phyloP scores from a whole-genome alignment of 352 stramenopile genomes.

The Phytopythium cucurbitacearum region DNA sequence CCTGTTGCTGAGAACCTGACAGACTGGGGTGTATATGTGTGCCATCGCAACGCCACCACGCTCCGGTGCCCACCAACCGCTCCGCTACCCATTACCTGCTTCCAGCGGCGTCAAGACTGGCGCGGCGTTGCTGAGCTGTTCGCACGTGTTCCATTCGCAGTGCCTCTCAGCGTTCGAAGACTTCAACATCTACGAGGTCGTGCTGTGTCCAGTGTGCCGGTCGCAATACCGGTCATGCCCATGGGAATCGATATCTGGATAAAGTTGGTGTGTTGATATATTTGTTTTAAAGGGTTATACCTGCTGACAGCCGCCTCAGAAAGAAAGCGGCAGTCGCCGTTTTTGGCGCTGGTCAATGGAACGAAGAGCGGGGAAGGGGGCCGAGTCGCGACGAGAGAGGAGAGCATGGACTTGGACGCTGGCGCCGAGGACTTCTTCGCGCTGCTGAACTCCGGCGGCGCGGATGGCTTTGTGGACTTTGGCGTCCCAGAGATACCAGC shows the following conservation, averaged over 20 bases:
- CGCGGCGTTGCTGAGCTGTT: conserved; percentile 71
- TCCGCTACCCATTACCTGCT: background rate
- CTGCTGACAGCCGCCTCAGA: background rate
- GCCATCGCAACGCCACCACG: background rate
- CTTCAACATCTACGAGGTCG: conserved; percentile 85
- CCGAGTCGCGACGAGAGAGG: background rate
- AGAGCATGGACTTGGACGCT: conserved; percentile 67
- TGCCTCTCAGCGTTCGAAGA: conserved; percentile 78
- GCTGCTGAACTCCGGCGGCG: conserved; percentile 60
- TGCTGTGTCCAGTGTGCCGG: conserved; percentile 74
- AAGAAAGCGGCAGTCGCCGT: conserved; percentile 3
- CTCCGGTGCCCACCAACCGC: background rate
- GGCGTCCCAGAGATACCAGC: conserved; percentile 29
- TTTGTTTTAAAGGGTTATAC: background rate
- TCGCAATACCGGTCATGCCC: conserved; percentile 23
- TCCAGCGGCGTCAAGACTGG: conserved; percentile 24
- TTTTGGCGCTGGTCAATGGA: conserved; percentile 1
- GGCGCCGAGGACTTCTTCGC: conserved; percentile 82
- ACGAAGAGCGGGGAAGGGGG: background rate
- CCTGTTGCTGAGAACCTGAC: no score
- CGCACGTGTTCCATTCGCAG: conserved; percentile 67
- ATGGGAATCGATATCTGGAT: conserved; percentile 7
- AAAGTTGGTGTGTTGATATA: background rate
- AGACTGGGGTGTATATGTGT: background rate
- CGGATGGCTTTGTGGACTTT: conserved; percentile 58